These are phyloP conservation scores for Anisodus acutangulus DNA, from an alignment of 257 asterid species.

Conservation along the genomic window DNA sequence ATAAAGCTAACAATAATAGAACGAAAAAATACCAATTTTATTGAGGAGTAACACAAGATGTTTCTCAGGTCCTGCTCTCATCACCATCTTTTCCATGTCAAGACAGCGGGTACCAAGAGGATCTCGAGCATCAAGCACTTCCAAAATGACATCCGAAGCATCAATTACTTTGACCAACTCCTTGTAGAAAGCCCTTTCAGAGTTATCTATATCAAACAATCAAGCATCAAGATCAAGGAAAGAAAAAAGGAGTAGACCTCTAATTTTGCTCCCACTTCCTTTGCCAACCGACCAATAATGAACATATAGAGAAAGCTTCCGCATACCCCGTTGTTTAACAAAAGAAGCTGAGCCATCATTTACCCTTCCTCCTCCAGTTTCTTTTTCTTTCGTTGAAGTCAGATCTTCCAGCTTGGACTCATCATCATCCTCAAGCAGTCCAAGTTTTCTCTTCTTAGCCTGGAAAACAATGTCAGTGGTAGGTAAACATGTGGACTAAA, in stretches of 20 bases:
- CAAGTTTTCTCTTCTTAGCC: conserved; percentile 86
- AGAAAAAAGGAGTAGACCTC: neutral
- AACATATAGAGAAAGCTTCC: neutral
- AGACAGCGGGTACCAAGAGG: conserved; percentile 89
- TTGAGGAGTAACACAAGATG: conserved; percentile 87
- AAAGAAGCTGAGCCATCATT: conserved; percentile 40
- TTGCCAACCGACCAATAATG: neutral
- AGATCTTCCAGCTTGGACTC: conserved; percentile 28
- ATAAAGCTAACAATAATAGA: conserved; percentile 14
- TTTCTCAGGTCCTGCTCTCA: conserved; percentile 74
- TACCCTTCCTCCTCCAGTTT: conserved; percentile 41
- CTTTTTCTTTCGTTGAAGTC: conserved; percentile 40
- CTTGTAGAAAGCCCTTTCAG: conserved; percentile 87
- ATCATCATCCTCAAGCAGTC: conserved; percentile 67
- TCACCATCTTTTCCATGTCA: conserved; percentile 94
- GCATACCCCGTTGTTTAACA: conserved; percentile 60
- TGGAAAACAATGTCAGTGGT: conserved; percentile 27
- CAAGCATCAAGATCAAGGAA: conserved; percentile 1
- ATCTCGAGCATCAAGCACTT: conserved; percentile 98
- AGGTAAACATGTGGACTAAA: neutral
- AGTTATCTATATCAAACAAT: conserved; percentile 50
- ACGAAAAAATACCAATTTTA: conserved; percentile 65
- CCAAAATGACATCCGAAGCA: conserved; percentile 93
- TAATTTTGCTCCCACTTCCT: neutral
- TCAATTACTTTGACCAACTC: conserved; percentile 91